Evolutionary conservation across 805 yeast species (phyloP), one percentile per base, ranked within the genome.

Genomic region (Priceomyces haplophilus): DNA sequence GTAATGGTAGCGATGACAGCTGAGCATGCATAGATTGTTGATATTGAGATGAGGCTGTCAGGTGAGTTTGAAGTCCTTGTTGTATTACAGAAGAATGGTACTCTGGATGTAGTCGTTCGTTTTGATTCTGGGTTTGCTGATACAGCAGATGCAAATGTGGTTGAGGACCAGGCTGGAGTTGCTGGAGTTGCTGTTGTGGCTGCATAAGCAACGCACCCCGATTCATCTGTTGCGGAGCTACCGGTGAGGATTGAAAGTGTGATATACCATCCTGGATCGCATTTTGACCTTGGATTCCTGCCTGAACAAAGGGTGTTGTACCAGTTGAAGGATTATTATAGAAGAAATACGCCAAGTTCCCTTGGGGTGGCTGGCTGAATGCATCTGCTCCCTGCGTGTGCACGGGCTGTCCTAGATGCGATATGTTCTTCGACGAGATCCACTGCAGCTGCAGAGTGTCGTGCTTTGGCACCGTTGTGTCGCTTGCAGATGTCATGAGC

Each of bases 231-330:
- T 32, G 19, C 17, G 35, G n/a, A 32, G 23, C 25, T 19, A 27
- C 18, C 30, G 15, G 20, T 40, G 40, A 37, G 37, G 48, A n/a
- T 43, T 30, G 40, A 39, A 46, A 12, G 41, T 30, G 40, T 4
- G 21, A 25, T 20, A 25, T 32, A 3, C 25, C 30, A 11, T 12
- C 30, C 33, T 12, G 40, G n/a, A 20, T 38, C 29, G 47, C 38
- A 37, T 23, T 21, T 16, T 43, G 35, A 11, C 18, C 7, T 20
- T 17, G 19, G 15, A 11, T n/a, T 6, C 24, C 37, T 16, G 37
- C 20, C 24, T 34, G 37, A 18, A 16, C 24, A 18, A 34, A 6
- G 3, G 37, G 24, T 4, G 20, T 12, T 3, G 37, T 8, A 34
- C 24, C 18, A 7, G 16, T 34, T 8, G 24, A 19, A 12, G 37